Evolutionary conservation across 257 asterid species (phyloP).

Genomic region (Fraxinus cuspidata): DNA sequence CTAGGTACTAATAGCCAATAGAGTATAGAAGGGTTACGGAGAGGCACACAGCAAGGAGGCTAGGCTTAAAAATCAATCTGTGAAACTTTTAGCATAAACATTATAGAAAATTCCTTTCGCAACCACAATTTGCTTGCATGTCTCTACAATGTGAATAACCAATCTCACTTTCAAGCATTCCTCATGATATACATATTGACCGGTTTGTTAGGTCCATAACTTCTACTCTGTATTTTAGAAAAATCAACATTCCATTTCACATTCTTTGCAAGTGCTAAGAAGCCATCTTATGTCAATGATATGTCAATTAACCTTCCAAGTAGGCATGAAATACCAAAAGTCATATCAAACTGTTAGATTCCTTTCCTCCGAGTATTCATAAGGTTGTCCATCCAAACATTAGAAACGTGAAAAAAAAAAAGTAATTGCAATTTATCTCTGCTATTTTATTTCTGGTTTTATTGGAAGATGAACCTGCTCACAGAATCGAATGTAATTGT

Average conservation of each 20-base stretch:
- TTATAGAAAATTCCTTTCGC: neutral
- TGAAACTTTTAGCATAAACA: neutral
- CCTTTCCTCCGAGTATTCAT: constrained; percentile 3
- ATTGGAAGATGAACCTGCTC: constrained; percentile 2
- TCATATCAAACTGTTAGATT: constrained; percentile 10
- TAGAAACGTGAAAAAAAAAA: neutral
- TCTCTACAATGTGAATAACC: neutral
- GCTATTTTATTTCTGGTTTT: neutral
- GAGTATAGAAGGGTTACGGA: neutral
- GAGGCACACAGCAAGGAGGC: neutral
- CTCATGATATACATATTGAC: constrained; percentile 5
- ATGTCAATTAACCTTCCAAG: neutral
- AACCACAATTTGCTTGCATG: neutral
- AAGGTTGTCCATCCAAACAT: constrained; percentile 4
- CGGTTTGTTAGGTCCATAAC: constrained; percentile 1
- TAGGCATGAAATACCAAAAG: neutral
- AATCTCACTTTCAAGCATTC: constrained; percentile 7
- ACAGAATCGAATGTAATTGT: constrained; percentile 5
- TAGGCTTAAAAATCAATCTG: neutral
- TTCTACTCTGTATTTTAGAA: constrained; percentile 13
- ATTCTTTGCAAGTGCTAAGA: neutral
- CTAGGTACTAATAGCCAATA: neutral
- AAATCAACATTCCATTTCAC: neutral
- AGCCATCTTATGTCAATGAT: constrained; percentile 6
- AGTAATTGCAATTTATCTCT: constrained; percentile 4